Conservation (phyloP, 352 stramenopile genomes). For the Hyaloperonospora brassicae region DNA sequence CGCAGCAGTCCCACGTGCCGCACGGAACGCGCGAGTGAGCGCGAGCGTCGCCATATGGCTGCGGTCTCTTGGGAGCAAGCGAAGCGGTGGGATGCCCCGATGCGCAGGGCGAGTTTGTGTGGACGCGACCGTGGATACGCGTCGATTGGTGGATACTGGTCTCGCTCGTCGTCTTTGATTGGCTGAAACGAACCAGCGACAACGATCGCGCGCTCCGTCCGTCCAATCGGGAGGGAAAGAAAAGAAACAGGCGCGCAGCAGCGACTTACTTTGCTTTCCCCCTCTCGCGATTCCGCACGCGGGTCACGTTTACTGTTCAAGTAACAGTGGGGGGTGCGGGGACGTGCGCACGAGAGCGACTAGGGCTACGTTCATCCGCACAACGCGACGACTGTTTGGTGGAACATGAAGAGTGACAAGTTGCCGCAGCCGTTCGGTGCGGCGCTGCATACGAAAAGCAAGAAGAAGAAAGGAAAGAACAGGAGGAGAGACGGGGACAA, state of each 20-base stretch:
- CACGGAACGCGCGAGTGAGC: slow-evolving; percentile 19
- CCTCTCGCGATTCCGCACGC: slow-evolving; percentile 11
- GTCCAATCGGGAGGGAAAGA: slow-evolving; percentile 1
- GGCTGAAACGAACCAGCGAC: slow-evolving; percentile 5
- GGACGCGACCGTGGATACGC: slow-evolving; percentile 10
- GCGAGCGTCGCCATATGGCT: slow-evolving; percentile 20
- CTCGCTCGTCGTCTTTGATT: slow-evolving; percentile 4
- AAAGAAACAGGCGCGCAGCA: no score
- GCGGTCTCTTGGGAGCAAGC: not conserved
- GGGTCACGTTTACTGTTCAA: not conserved
- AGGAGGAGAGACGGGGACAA: no score
- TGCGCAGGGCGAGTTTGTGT: slow-evolving; percentile 6
- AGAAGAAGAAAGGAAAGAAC: slow-evolving; percentile 14
- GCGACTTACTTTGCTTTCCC: slow-evolving; percentile 1
- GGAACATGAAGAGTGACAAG: slow-evolving; percentile 26
- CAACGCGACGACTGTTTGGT: not conserved
- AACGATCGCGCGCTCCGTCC: not conserved
- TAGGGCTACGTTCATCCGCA: not conserved
- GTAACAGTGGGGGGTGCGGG: slow-evolving; percentile 5
- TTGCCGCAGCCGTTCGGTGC: not conserved
- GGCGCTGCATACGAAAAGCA: slow-evolving; percentile 1
- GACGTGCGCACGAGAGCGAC: not conserved
- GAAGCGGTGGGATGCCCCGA: not conserved
- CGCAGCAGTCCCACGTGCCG: slow-evolving; percentile 3
- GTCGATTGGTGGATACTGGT: slow-evolving; percentile 7